A percentile compares a stretch with the other conserved stretches of the same genome.
phyloP scores from a whole-genome alignment of 331 rosid genomes.

The Rhamnella rubrinervis region DNA sequence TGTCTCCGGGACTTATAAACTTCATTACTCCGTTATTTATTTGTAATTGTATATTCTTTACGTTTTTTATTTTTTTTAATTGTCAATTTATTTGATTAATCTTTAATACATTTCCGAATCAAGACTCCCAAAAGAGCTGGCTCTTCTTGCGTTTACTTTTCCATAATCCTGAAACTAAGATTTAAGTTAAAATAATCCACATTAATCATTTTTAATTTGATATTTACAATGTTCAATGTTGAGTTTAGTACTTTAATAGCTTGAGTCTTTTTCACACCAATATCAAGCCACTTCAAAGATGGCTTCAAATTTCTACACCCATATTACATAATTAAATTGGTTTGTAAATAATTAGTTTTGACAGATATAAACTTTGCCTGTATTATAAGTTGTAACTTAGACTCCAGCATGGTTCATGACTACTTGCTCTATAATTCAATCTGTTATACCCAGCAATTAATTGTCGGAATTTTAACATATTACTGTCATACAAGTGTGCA shows the following conservation, averaged over 20 bases:
- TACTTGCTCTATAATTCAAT: too few species aligned
- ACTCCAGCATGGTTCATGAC: too few species aligned
- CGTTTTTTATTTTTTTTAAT: neutral
- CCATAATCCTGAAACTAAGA: neutral
- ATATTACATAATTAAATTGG: too few species aligned
- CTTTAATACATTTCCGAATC: neutral
- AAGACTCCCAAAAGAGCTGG: neutral
- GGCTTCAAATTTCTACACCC: neutral
- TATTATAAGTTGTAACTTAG: too few species aligned
- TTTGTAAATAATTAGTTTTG: too few species aligned
- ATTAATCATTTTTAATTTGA: neutral
- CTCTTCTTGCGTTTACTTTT: constrained; percentile 12
- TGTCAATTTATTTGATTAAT: neutral
- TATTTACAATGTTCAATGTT: constrained; percentile 4
- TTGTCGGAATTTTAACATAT: too few species aligned
- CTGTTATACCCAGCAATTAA: too few species aligned
- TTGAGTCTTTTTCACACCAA: constrained; percentile 6
- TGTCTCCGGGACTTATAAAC: too few species aligned
- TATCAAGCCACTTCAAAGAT: neutral
- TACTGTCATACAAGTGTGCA: too few species aligned
- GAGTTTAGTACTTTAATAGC: neutral
- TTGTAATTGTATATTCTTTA: neutral
- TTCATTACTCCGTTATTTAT: neutral
- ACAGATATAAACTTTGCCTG: too few species aligned
- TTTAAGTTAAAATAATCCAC: neutral